phyloP scores from a whole-genome alignment of 1,284 basidiomycete genomes.

The Sparassis latifolia region DNA sequence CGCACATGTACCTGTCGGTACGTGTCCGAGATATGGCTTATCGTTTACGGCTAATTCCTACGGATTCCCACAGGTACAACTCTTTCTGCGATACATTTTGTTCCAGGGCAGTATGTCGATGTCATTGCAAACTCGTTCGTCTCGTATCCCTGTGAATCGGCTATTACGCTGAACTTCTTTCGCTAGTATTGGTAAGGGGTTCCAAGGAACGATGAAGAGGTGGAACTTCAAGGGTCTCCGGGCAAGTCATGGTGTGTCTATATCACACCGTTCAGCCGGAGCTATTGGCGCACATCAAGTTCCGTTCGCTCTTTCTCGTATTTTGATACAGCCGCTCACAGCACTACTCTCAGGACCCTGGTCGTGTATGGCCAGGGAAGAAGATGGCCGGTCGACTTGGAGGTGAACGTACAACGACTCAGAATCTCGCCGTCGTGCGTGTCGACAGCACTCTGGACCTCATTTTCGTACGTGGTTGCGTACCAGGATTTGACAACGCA shows the following conservation, averaged over 20 bases:
- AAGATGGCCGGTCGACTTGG: constrained; percentile 98
- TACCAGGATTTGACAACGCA: constrained; percentile 73
- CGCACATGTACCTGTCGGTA: constrained; percentile 85
- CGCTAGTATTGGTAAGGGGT: constrained; percentile 90
- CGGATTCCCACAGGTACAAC: constrained; percentile 59
- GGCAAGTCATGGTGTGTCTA: constrained; percentile 94
- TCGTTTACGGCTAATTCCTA: background rate
- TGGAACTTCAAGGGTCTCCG: constrained; percentile 91
- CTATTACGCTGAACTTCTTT: background rate
- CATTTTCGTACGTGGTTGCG: constrained; percentile 76
- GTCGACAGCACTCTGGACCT: constrained; percentile 84
- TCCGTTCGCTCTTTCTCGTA: constrained; percentile 11
- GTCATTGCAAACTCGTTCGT: constrained; percentile 88
- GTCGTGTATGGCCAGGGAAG: constrained; percentile 92
- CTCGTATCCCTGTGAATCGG: background rate
- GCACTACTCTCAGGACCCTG: constrained; percentile 66
- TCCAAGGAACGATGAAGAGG: constrained; percentile 96
- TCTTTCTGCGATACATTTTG: constrained; percentile 91
- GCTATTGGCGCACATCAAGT: constrained; percentile 96
- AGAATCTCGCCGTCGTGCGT: constrained; percentile 87
- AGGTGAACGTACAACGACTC: constrained; percentile 74
- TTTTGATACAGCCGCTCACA: constrained; percentile 4
- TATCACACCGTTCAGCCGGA: constrained; percentile 91
- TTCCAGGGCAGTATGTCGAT: constrained; percentile 96
- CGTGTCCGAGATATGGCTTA: constrained; percentile 21